Base-by-base conservation (phyloP, 805 yeast genomes). In the Starmerella etchellsii region DNA sequence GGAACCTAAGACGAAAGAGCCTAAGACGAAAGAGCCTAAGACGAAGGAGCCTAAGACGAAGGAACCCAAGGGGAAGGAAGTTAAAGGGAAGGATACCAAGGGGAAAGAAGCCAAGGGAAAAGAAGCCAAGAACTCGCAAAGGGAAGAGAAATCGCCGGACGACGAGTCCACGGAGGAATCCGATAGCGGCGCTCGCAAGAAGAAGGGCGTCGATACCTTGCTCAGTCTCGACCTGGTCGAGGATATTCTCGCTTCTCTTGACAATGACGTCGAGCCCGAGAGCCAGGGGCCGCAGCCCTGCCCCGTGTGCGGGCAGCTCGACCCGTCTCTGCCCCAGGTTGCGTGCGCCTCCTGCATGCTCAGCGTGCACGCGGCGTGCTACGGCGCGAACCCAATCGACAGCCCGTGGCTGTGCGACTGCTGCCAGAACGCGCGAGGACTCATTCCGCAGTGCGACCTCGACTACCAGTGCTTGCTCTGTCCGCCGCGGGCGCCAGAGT, bases 351-450 rank as follows among this genome's bases (percentile, higher is more conserved):
- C 37, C 4, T 50, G 54, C 31, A 37, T 46, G 2, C 32, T 50
- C n/a, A 31, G 20, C 19, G 51, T 49, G 13, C 54, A 50, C 25
- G 11, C 15, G 2, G 47, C 47, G 2, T 50, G 54, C 42, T 50
- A 50, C 26, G 53, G 53, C 29, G 23, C 24, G 31, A 23, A 24
- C 11, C 15, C 22, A 6, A 19, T 19, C n/a, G 10, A 23, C 16
- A 11, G 16, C 20, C 30, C 28, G 9, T 91, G 46, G 71, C 70
- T 46, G 70, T 80, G 41, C 74, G 74, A 50, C 73, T 81, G 60
- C 71, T 78, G 31, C 64, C 81, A 18, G 56, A 88, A 53, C 77
- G 79, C 25, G 81, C 94, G 67, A 23, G 13, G 14, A 26, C 26
- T 2, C 16, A 26, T 3, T n/a, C 25, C 14, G 13, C 13, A 15